Evolutionary conservation across 768 basidiomycete species (phyloP).

Genomic region (Leucocoprinus sp.): DNA sequence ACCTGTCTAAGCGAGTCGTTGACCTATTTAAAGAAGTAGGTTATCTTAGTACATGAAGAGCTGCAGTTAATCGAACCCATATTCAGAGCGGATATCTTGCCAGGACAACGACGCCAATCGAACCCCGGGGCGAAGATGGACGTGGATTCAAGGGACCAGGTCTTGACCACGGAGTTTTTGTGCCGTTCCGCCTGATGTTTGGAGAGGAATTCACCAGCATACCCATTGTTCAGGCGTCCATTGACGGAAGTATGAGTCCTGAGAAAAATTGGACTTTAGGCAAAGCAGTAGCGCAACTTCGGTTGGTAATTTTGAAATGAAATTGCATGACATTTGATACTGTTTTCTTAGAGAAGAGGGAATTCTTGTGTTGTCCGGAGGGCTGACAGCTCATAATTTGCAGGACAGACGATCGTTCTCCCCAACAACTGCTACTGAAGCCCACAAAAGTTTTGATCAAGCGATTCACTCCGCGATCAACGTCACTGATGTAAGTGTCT

Average conservation of each 20-base stretch:
- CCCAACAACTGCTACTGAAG: slow-evolving; percentile 37
- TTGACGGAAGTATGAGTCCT: slow-evolving; percentile 52
- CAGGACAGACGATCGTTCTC: slow-evolving; percentile 42
- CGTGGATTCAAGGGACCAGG: slow-evolving; percentile 58
- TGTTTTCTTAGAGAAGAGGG: slow-evolving; percentile 49
- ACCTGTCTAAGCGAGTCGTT: slow-evolving; percentile 51
- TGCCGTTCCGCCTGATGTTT: slow-evolving; percentile 77
- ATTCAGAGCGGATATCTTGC: slow-evolving; percentile 16
- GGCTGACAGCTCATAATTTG: slow-evolving; percentile 62
- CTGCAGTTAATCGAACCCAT: neutral
- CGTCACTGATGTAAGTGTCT: slow-evolving; percentile 35
- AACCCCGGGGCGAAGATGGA: slow-evolving; percentile 58
- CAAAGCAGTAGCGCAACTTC: slow-evolving; percentile 47
- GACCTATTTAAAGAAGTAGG: slow-evolving; percentile 47
- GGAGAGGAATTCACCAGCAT: slow-evolving; percentile 51
- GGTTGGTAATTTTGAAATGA: slow-evolving; percentile 28
- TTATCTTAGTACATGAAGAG: neutral
- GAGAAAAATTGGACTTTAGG: slow-evolving; percentile 60
- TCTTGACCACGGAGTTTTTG: slow-evolving; percentile 73
- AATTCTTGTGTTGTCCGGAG: slow-evolving; percentile 63
- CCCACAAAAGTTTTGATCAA: slow-evolving; percentile 48
- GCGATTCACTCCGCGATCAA: slow-evolving; percentile 51
- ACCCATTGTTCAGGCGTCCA: slow-evolving; percentile 65
- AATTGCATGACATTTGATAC: too few species aligned
- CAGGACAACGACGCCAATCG: slow-evolving; percentile 37